These are phyloP conservation scores for Erodium moschatum DNA, from an alignment of 441 rosid species.

Conservation along the genomic window DNA sequence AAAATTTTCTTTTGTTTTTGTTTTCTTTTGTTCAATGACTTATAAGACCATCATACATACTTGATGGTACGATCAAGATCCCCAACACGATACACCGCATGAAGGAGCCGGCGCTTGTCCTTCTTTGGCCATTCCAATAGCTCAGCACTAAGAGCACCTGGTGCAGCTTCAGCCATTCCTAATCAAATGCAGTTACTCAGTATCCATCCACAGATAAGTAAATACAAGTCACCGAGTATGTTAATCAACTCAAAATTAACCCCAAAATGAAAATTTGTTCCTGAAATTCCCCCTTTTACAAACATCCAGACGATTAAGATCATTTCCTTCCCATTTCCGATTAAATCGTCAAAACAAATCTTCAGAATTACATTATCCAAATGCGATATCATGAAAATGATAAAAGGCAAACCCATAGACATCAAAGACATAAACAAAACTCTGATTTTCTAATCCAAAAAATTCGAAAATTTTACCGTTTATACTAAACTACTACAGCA, in stretches of 20 bases:
- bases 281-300: no score
- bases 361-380: no score
- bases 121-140: conserved; percentile 81
- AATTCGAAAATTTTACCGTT: no score
- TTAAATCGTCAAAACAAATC: no score
- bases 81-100: conserved; percentile 86
- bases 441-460: background rate
- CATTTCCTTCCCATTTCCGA: no score
- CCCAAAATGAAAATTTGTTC: background rate
- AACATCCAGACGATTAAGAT: no score
- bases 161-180: conserved; percentile 46
- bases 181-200: conserved; percentile 3
- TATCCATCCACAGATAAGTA: background rate
- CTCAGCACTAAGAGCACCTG: conserved; percentile 37
- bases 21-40: background rate
- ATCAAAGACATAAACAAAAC: background rate
- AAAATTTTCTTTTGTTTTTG: background rate
- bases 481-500: background rate
- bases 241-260: background rate
- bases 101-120: conserved; percentile 76
- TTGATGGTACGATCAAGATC: conserved; percentile 82
- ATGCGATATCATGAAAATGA: no score
- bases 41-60: conserved; percentile 25
- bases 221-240: background rate
- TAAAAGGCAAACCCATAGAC: background rate